These are phyloP conservation scores for Smallanthus sonchifolius DNA, from an alignment of 129 eudicot genomes.

Conservation along the genomic window DNA sequence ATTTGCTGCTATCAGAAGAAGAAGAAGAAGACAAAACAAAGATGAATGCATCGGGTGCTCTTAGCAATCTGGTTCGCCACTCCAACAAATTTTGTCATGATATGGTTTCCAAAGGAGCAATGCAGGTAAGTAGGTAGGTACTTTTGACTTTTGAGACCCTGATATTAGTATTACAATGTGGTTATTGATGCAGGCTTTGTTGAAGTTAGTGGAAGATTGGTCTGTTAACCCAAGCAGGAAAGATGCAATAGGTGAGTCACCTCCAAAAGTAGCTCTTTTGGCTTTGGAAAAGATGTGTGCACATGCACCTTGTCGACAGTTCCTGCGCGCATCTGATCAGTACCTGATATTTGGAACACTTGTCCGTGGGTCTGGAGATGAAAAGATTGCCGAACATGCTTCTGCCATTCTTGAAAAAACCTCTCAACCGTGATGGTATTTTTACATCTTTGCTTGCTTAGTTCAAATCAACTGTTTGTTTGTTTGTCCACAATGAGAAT, in stretches of 20 bases:
- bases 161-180: not conserved
- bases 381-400: constrained; percentile 70
- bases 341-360: constrained; percentile 64
- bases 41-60: constrained; percentile 93
- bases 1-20: constrained; percentile 56
- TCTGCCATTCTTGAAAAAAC: constrained; percentile 54
- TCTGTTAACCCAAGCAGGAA: constrained; percentile 57
- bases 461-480: no score
- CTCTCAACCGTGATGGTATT: not conserved
- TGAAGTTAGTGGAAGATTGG: constrained; percentile 72
- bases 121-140: constrained; percentile 33
- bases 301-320: constrained; percentile 70
- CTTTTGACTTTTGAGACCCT: no score
- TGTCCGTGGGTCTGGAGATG: constrained; percentile 57
- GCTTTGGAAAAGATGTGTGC: constrained; percentile 85
- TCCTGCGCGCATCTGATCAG: constrained; percentile 65
- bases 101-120: constrained; percentile 84
- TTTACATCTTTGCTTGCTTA: not conserved
- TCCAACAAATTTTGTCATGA: constrained; percentile 80
- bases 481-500: no score
- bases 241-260: constrained; percentile 49
- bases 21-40: constrained; percentile 87
- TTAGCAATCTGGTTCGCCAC: constrained; percentile 85
- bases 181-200: constrained; percentile 52
- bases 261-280: constrained; percentile 67